A percentile compares a stretch with the other conserved stretches of the same genome.
phyloP scores from a whole-genome alignment of 176 grass and related monocot genomes.

The Cenchrus fungigraminus region DNA sequence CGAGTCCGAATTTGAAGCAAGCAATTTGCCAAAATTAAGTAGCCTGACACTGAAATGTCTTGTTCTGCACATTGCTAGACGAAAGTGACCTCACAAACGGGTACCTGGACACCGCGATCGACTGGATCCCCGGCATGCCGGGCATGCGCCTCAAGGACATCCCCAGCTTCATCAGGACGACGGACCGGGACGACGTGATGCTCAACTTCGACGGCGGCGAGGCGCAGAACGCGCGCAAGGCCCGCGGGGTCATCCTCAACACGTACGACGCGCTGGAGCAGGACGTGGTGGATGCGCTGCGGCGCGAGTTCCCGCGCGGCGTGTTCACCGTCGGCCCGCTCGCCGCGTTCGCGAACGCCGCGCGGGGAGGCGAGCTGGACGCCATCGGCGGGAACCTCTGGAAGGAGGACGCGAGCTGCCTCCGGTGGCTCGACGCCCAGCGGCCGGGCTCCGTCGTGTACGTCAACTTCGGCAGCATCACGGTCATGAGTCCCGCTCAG shows the following conservation, averaged over 20 bases:
- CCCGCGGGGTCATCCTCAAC: slow-evolving; percentile 69
- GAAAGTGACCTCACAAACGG: slow-evolving; percentile 58
- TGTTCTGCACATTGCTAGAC: slow-evolving; percentile 37
- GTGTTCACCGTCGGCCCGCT: slow-evolving; percentile 65
- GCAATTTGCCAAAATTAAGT: neutral
- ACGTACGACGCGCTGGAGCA: slow-evolving; percentile 68
- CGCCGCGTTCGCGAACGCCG: slow-evolving; percentile 26
- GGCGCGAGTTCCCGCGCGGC: slow-evolving; percentile 40
- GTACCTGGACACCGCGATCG: slow-evolving; percentile 62
- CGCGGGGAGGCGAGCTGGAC: neutral
- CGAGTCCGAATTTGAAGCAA: neutral
- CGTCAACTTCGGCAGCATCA: slow-evolving; percentile 69
- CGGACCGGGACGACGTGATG: slow-evolving; percentile 58
- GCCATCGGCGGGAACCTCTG: slow-evolving; percentile 59
- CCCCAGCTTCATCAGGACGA: slow-evolving; percentile 73
- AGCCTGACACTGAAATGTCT: neutral
- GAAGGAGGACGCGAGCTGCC: slow-evolving; percentile 63
- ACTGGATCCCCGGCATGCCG: slow-evolving; percentile 66
- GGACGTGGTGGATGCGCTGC: slow-evolving; percentile 53
- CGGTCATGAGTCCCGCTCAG: slow-evolving; percentile 35
- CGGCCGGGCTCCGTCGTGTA: slow-evolving; percentile 52
- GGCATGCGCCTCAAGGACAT: slow-evolving; percentile 58
- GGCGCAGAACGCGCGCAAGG: slow-evolving; percentile 51
- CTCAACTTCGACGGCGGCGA: slow-evolving; percentile 58
- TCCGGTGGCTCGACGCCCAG: slow-evolving; percentile 57